Conservation (phyloP, 768 basidiomycete species). For the Boletus vermiculosoides region DNA sequence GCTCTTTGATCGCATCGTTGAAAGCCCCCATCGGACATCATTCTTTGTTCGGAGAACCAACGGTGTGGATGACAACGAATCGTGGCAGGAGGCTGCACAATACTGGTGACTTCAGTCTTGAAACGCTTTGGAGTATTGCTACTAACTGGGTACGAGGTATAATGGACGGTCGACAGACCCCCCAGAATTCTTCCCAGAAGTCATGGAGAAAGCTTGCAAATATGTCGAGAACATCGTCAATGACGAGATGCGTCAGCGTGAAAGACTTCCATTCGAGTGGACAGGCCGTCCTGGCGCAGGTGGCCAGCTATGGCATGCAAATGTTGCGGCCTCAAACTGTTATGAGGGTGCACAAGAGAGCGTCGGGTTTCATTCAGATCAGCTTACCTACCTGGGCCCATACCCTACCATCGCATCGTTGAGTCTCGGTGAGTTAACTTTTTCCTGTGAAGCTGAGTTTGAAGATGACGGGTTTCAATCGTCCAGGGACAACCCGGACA, state of each 20-base stretch:
- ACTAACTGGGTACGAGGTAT: conserved; percentile 52
- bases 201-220: conserved; percentile 78
- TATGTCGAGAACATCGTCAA: conserved; percentile 72
- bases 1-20: conserved; percentile 77
- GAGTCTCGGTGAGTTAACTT: conserved; percentile 57
- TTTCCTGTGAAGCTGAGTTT: neutral
- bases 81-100: conserved; percentile 71
- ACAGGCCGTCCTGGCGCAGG: conserved; percentile 30
- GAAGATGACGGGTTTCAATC: neutral
- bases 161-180: conserved; percentile 65
- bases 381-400: conserved; percentile 77
- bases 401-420: conserved; percentile 85
- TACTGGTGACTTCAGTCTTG: conserved; percentile 53
- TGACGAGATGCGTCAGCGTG: conserved; percentile 60
- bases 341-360: conserved; percentile 80
- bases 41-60: conserved; percentile 64
- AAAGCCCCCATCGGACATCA: conserved; percentile 80
- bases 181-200: conserved; percentile 56
- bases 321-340: conserved; percentile 83
- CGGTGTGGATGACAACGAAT: conserved; percentile 42
- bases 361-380: conserved; percentile 82
- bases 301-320: conserved; percentile 62
- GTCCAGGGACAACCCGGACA: conserved; percentile 58
- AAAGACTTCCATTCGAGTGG: conserved; percentile 70
- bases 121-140: neutral